A percentile compares a stretch with the other conserved stretches of the same genome.
Conservation (phyloP, 2,329 filamentous ascomycete genomes). For the Sporothrix humicola region DNA sequence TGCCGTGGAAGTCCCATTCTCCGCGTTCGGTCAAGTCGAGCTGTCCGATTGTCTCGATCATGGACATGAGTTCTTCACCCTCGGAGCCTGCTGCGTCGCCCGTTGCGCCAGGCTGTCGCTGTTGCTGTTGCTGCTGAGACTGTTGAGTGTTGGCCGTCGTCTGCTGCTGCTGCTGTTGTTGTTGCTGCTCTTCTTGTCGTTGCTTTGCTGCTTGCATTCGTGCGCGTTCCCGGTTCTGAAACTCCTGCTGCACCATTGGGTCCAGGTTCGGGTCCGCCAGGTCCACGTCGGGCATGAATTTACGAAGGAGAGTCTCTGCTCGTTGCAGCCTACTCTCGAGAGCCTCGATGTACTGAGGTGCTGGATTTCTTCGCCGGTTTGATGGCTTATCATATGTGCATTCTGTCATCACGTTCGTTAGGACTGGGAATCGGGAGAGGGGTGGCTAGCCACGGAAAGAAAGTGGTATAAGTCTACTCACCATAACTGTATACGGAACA, state of each 20-base stretch:
- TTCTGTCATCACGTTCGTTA: conserved; percentile 57
- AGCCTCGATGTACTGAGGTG: conserved; percentile 90
- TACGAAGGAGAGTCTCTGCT: conserved; percentile 77
- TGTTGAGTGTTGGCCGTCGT: background rate
- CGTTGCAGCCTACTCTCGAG: conserved; percentile 82
- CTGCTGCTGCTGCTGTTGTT: conserved; percentile 12
- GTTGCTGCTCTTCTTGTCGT: conserved; percentile 45
- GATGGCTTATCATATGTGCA: conserved; percentile 96
- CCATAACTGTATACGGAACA: conserved; percentile 99
- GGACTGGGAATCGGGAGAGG: background rate
- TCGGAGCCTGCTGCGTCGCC: background rate
- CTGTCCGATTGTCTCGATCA: conserved; percentile 92
- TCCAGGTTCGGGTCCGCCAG: conserved; percentile 85
- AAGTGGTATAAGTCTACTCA: conserved; percentile 1
- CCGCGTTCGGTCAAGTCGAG: conserved; percentile 90
- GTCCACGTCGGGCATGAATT: conserved; percentile 82
- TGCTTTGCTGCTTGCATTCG: conserved; percentile 53
- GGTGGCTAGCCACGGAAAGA: background rate
- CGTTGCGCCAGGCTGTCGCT: background rate
- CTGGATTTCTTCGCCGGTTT: conserved; percentile 86
- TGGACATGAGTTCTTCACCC: conserved; percentile 70
- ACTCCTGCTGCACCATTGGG: conserved; percentile 73
- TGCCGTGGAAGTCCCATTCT: conserved; percentile 93
- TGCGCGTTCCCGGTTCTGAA: conserved; percentile 60
- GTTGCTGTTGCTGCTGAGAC: conserved; percentile 45